phyloP scores from a whole-genome alignment of 805 yeast genomes.

The Hermanozyma aechmeae region DNA sequence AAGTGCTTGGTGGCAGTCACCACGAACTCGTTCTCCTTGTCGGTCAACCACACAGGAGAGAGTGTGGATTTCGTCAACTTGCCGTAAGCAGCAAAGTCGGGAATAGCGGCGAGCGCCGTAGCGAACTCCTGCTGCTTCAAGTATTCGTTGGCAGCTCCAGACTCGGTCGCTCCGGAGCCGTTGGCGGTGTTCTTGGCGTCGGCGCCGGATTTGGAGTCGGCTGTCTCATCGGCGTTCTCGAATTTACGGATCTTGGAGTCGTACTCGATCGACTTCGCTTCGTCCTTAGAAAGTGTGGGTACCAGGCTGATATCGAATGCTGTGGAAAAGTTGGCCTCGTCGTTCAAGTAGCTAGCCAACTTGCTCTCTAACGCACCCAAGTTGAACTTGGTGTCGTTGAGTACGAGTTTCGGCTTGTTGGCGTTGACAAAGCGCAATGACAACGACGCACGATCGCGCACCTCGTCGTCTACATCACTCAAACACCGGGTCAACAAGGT shows the following conservation, averaged over 20 bases:
- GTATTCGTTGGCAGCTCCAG: slow-evolving; percentile 15
- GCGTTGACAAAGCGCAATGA: slow-evolving; percentile 56
- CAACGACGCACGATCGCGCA: slow-evolving; percentile 92
- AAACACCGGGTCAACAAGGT: slow-evolving; percentile 76
- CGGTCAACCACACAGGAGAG: slow-evolving; percentile 62
- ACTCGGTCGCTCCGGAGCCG: slow-evolving; percentile 6
- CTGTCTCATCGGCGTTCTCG: slow-evolving; percentile 17
- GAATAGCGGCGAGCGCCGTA: slow-evolving; percentile 58
- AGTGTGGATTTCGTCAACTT: slow-evolving; percentile 61
- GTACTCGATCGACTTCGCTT: slow-evolving; percentile 54
- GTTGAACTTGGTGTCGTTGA: slow-evolving; percentile 63
- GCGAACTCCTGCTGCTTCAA: slow-evolving; percentile 56
- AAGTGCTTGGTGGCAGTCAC: slow-evolving; percentile 79
- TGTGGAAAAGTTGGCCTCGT: slow-evolving; percentile 35
- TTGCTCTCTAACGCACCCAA: slow-evolving; percentile 71
- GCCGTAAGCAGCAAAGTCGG: slow-evolving; percentile 71
- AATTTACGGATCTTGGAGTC: slow-evolving; percentile 39
- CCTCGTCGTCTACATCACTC: slow-evolving; percentile 90
- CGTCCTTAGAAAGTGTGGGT: slow-evolving; percentile 60
- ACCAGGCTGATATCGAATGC: slow-evolving; percentile 68
- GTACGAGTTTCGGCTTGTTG: slow-evolving; percentile 38
- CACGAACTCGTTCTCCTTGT: slow-evolving; percentile 86
- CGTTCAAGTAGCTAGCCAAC: slow-evolving; percentile 61
- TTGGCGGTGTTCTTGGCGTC: slow-evolving; percentile 8
- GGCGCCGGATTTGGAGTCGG: slow-evolving; percentile 7